Evolutionary conservation across 169 alveolate genomes (phyloP), one percentile per base, ranked within the genome.

Genomic region (Perkinsus olseni): DNA sequence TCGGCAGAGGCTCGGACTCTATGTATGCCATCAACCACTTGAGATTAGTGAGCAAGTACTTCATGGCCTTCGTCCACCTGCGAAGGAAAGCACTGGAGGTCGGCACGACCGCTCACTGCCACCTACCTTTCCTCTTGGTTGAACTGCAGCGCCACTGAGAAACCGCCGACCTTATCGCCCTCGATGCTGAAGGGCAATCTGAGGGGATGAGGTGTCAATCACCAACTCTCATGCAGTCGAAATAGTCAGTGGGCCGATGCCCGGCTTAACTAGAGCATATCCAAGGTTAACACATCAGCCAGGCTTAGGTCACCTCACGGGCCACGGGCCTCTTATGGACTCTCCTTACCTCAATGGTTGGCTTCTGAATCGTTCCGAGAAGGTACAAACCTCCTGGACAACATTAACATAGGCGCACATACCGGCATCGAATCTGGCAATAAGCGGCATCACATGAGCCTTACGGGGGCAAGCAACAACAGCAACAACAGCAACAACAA

Each of bases 121-220:
- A 24, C 82, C 17, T 24, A 91, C 92, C 95, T 62, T 38, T 94
- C 96, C 39, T 94, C 95, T 74, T 94, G 95, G 39, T 93, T 94
- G 82, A 93, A 91, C 94, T 94, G 96, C 92, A 94, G 91, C 37
- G 95, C 92, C 38, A 94, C 92, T 91, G 94, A 92, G 62, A 94
- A 92, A n/a, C 96, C 96, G 62, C 94, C 96, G 74, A 94, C 92
- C 39, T 93, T 40, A 74, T 94, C 96, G 38, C 95, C 96, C 82
- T 94, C 93, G 31, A 94, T 92, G 38, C 91, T 93, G 92, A 92
- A 94, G 36, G 95, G 95, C n/a, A 94, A 93, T 37, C 93, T 94
- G 38, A 93, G 94, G 24, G 93, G 93, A 11, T 91, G 50, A 28
- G 74, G 45, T 10, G 95, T 93, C 91, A 74, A 51, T 6, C 91